Conservation (phyloP, 768 basidiomycete genomes). For the Pleurotus tuber-regium region DNA sequence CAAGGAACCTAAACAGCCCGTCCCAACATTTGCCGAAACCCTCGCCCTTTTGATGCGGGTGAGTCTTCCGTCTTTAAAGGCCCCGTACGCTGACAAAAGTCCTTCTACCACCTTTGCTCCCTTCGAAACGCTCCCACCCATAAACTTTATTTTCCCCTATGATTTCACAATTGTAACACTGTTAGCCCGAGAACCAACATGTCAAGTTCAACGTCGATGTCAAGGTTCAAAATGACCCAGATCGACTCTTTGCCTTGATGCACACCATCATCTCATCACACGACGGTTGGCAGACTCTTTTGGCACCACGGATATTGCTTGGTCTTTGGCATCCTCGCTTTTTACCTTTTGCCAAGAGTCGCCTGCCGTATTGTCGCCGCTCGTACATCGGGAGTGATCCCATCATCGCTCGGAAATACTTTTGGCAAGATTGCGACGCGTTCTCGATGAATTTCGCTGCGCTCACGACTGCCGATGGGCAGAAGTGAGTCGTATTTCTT, state of each 20-base stretch:
- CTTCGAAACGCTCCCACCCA: conserved; percentile 9
- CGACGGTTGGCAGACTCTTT: conserved; percentile 65
- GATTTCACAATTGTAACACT: background rate
- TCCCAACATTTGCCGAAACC: conserved; percentile 89
- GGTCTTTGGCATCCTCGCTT: conserved; percentile 94
- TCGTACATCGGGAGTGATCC: conserved; percentile 82
- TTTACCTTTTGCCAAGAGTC: conserved; percentile 67
- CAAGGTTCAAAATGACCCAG: conserved; percentile 90
- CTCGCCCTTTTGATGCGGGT: conserved; percentile 76
- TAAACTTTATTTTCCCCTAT: background rate
- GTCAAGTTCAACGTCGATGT: conserved; percentile 88
- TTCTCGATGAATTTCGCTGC: conserved; percentile 82
- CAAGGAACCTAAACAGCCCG: conserved; percentile 78
- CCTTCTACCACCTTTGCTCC: conserved; percentile 7
- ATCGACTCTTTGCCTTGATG: conserved; percentile 80
- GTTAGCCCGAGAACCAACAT: conserved; percentile 72
- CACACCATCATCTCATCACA: conserved; percentile 61
- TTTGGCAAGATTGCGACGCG: conserved; percentile 83
- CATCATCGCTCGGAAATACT: conserved; percentile 75
- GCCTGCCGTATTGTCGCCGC: conserved; percentile 79
- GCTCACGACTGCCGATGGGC: conserved; percentile 72
- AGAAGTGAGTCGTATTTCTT: conserved; percentile 44
- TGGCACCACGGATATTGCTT: conserved; percentile 79
- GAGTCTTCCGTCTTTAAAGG: conserved; percentile 21
- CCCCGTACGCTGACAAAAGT: conserved; percentile 13